Evolutionary conservation across 331 rosid species (phyloP).

Genomic region (Ulmus americana): DNA sequence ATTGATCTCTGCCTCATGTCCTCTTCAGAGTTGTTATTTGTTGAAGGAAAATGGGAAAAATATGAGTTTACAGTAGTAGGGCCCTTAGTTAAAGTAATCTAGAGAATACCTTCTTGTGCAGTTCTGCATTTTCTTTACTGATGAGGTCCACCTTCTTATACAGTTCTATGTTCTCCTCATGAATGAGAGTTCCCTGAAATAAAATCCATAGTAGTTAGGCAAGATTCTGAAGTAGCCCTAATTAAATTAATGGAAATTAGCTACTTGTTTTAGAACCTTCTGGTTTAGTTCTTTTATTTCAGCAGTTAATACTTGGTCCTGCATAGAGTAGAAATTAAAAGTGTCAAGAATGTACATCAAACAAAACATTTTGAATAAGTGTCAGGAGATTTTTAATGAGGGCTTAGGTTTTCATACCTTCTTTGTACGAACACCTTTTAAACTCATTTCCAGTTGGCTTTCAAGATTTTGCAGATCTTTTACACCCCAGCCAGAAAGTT

Average conservation of each 20-base stretch:
- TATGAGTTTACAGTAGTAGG: no score
- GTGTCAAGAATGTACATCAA: slow-evolving; percentile 10
- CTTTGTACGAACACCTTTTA: slow-evolving; percentile 64
- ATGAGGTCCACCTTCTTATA: slow-evolving; percentile 50
- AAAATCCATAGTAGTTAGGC: slow-evolving; percentile 14
- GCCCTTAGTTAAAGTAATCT: neutral
- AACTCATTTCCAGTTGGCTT: slow-evolving; percentile 69
- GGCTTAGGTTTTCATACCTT: slow-evolving; percentile 42
- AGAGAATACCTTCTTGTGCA: slow-evolving; percentile 53
- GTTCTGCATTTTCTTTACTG: slow-evolving; percentile 48
- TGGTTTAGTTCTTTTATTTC: slow-evolving; percentile 71
- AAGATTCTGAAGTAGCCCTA: neutral
- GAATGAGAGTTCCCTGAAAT: slow-evolving; percentile 54
- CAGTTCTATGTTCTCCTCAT: slow-evolving; percentile 55
- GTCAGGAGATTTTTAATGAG: neutral
- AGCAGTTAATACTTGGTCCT: slow-evolving; percentile 57
- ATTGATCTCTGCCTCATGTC: neutral
- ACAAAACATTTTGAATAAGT: neutral
- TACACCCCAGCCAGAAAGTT: slow-evolving; percentile 58
- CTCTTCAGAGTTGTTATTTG: neutral
- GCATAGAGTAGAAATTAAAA: slow-evolving; percentile 25
- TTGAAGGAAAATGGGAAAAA: no score
- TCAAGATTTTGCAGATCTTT: slow-evolving; percentile 71
- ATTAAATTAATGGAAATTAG: slow-evolving; percentile 15
- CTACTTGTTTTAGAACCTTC: slow-evolving; percentile 43